Conservation (phyloP, 176 grass and related monocot species). For the Neostapfia colusana region DNA sequence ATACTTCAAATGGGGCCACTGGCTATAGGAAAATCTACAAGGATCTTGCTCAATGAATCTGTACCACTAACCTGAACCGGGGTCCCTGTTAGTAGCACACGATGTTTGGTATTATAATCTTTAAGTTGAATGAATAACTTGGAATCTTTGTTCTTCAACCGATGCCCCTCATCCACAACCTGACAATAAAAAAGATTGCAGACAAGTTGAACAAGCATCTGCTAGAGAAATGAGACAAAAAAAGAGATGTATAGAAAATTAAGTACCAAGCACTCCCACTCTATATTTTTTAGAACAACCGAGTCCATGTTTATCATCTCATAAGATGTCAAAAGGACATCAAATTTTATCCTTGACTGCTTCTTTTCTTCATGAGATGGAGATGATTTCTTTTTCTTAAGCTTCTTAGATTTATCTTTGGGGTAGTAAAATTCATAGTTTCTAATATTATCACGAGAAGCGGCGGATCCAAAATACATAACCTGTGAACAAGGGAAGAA, state of each 20-base stretch:
- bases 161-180: conserved; percentile 98
- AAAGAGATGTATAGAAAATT: conserved; percentile 6
- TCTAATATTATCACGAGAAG: conserved; percentile 75
- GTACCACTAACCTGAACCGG: conserved; percentile 81
- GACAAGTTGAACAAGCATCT: conserved; percentile 19
- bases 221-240: conserved; percentile 20
- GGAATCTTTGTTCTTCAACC: conserved; percentile 99
- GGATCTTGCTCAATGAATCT: conserved; percentile 22
- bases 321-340: conserved; percentile 98
- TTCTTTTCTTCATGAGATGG: conserved; percentile 61
- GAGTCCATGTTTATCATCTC: conserved; percentile 99
- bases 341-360: conserved; percentile 93
- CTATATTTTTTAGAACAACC: conserved; percentile 73
- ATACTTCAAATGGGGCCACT: not conserved
- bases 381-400: conserved; percentile 77
- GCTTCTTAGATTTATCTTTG: conserved; percentile 75
- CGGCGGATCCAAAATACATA: conserved; percentile 86
- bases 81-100: conserved; percentile 98
- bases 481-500: conserved; percentile 54
- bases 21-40: conserved; percentile 1
- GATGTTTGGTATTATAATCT: conserved; percentile 90
- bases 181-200: conserved; percentile 34
- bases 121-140: conserved; percentile 93
- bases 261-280: conserved; percentile 98
- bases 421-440: conserved; percentile 92